Percentiles rank a stretch among this genome's conserved stretches.
phyloP scores from a whole-genome alignment of 2,329 filamentous ascomycete species.

The Talaromyces sp. region DNA sequence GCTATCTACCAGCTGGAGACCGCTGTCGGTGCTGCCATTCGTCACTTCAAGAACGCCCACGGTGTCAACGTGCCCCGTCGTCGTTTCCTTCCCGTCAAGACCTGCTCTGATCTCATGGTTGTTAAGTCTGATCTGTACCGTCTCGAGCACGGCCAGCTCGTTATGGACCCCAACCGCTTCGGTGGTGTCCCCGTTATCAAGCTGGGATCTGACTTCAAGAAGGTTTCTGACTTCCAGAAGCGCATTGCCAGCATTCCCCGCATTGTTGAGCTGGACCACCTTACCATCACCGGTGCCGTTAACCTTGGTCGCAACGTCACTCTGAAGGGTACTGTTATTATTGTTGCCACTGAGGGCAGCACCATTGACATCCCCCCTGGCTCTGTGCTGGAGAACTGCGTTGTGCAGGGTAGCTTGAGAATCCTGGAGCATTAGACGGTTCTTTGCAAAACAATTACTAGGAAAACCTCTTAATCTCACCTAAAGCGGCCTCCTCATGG shows the following conservation, averaged over 20 bases:
- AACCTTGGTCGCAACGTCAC: slow-evolving; percentile 95
- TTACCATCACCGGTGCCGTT: slow-evolving; percentile 96
- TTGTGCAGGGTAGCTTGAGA: slow-evolving; percentile 93
- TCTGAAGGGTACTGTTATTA: slow-evolving; percentile 96
- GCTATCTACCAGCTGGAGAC: slow-evolving; percentile 98
- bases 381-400: slow-evolving; percentile 96
- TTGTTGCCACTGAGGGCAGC: slow-evolving; percentile 95
- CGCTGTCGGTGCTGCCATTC: slow-evolving; percentile 95
- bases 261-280: slow-evolving; percentile 63
- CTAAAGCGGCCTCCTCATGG: not conserved
- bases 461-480: slow-evolving; percentile 1
- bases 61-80: slow-evolving; percentile 97
- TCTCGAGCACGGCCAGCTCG: slow-evolving; percentile 94
- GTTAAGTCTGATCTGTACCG: slow-evolving; percentile 99
- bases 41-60: slow-evolving; percentile 97
- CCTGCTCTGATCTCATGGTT: slow-evolving; percentile 98
- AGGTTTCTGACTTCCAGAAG: slow-evolving; percentile 77
- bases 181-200: slow-evolving; percentile 97
- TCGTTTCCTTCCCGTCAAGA: slow-evolving; percentile 99
- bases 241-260: slow-evolving; percentile 54
- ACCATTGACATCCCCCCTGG: slow-evolving; percentile 97
- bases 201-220: slow-evolving; percentile 99
- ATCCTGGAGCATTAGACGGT: slow-evolving; percentile 64
- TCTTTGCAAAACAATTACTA: not conserved
- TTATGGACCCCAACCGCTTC: slow-evolving; percentile 96